Conservation (phyloP, 805 yeast genomes). For the Saitoella complicata region DNA sequence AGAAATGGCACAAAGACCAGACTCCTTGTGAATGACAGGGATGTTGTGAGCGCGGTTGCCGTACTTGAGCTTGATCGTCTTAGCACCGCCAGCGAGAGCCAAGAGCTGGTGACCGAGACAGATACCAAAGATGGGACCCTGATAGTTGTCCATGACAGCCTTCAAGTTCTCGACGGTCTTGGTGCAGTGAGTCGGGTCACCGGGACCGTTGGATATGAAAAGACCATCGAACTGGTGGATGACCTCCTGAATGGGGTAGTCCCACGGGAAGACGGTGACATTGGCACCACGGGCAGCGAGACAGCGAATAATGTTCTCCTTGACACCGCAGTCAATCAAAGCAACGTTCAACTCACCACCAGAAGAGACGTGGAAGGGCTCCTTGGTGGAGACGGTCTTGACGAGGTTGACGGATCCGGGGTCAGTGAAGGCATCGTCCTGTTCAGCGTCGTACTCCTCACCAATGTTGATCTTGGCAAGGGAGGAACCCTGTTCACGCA, state of each 20-base stretch:
- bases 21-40: conserved; percentile 76
- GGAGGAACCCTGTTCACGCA: conserved; percentile 93
- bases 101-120: conserved; percentile 95
- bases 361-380: conserved; percentile 69
- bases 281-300: conserved; percentile 90
- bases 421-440: conserved; percentile 77
- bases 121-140: conserved; percentile 89
- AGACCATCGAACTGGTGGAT: conserved; percentile 90
- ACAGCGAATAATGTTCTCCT: conserved; percentile 90
- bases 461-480: conserved; percentile 81
- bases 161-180: conserved; percentile 59
- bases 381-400: conserved; percentile 84
- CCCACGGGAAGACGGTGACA: conserved; percentile 89
- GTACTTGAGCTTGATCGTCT: conserved; percentile 78
- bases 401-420: conserved; percentile 85
- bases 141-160: conserved; percentile 47
- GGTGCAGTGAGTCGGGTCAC: conserved; percentile 87
- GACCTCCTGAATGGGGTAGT: conserved; percentile 80
- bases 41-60: conserved; percentile 99
- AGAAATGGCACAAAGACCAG: conserved; percentile 95
- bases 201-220: conserved; percentile 92
- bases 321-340: conserved; percentile 94
- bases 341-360: conserved; percentile 57
- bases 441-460: conserved; percentile 80
- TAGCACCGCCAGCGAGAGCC: conserved; percentile 91